A percentile compares a stretch with the other conserved stretches of the same genome.
phyloP scores from a whole-genome alignment of 1,139 yeast genomes.

The Candida buenavistaensis region DNA sequence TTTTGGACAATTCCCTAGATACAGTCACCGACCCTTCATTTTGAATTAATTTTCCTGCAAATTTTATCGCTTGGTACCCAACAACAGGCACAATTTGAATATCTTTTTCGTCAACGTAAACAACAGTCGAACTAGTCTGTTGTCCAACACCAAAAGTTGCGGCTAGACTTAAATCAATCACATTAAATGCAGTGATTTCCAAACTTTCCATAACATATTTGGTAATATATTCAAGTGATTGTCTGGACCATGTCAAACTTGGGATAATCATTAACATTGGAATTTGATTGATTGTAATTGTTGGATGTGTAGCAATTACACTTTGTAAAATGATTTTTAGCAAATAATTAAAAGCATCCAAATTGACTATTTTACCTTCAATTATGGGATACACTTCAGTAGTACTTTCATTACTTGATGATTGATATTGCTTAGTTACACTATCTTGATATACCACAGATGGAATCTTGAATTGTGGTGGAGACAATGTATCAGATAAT shows the following conservation, averaged over 20 bases:
- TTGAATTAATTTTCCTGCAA: constrained; percentile 51
- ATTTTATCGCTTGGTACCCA: constrained; percentile 62
- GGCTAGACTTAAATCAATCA: constrained; percentile 69
- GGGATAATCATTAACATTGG: constrained; percentile 60
- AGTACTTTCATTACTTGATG: constrained; percentile 28
- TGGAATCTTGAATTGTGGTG: constrained; percentile 76
- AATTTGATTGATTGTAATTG: constrained; percentile 47
- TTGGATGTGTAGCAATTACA: constrained; percentile 50
- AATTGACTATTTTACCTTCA: constrained; percentile 61
- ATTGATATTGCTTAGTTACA: constrained; percentile 38
- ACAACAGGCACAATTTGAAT: constrained; percentile 78
- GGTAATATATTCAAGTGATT: constrained; percentile 66
- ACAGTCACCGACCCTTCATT: constrained; percentile 63
- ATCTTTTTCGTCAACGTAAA: constrained; percentile 77
- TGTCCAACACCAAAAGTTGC: constrained; percentile 72
- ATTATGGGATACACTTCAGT: constrained; percentile 60
- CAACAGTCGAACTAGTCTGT: constrained; percentile 61
- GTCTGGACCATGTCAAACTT: constrained; percentile 67
- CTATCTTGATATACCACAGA: constrained; percentile 66
- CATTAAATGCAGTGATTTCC: constrained; percentile 70
- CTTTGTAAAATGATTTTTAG: constrained; percentile 62
- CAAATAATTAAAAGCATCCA: constrained; percentile 71
- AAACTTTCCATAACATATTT: constrained; percentile 74
- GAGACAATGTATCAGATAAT: constrained; percentile 71
- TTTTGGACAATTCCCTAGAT: constrained; percentile 49